Percentiles rank a stretch among this genome's conserved stretches.
Conservation (phyloP, 352 stramenopile genomes). For the Peronospora tabacina region DNA sequence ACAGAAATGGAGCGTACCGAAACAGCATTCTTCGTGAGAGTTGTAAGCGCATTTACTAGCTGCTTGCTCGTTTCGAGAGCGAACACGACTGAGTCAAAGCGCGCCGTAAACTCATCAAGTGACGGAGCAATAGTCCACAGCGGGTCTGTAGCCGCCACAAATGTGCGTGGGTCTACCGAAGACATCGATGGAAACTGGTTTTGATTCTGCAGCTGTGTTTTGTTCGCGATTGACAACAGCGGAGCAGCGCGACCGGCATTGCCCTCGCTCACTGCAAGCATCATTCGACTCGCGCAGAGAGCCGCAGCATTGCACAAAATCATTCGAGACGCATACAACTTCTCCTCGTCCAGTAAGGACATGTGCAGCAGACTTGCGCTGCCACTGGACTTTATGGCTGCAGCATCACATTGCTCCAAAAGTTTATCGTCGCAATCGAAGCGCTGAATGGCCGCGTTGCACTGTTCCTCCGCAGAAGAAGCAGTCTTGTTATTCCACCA, state of each 20-base stretch:
- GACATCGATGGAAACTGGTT: conserved; percentile 43
- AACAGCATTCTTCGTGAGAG: conserved; percentile 16
- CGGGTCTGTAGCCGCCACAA: conserved; percentile 49
- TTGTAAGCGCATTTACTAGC: conserved; percentile 27
- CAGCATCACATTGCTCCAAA: conserved; percentile 33
- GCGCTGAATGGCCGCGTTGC: conserved; percentile 35
- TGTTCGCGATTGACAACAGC: conserved; percentile 41
- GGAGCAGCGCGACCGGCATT: conserved; percentile 32
- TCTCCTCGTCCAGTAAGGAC: conserved; percentile 68
- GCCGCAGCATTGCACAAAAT: conserved; percentile 69
- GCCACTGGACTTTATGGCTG: conserved; percentile 23
- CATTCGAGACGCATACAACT: conserved; percentile 74
- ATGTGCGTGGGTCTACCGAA: conserved; percentile 42
- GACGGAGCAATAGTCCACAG: conserved; percentile 53
- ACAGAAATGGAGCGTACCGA: conserved; percentile 13
- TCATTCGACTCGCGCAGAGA: conserved; percentile 70
- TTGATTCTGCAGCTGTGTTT: conserved; percentile 24
- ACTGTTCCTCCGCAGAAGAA: conserved; percentile 42
- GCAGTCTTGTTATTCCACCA: conserved; percentile 46
- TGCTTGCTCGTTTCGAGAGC: conserved; percentile 46
- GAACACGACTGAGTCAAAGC: conserved; percentile 42
- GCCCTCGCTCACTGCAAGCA: conserved; percentile 41
- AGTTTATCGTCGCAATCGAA: conserved; percentile 42
- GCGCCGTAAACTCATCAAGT: conserved; percentile 50
- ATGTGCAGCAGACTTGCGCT: conserved; percentile 41